These are phyloP conservation scores for Fusarium abutilonis DNA, from an alignment of 2,329 filamentous ascomycete species.

Conservation along the genomic window DNA sequence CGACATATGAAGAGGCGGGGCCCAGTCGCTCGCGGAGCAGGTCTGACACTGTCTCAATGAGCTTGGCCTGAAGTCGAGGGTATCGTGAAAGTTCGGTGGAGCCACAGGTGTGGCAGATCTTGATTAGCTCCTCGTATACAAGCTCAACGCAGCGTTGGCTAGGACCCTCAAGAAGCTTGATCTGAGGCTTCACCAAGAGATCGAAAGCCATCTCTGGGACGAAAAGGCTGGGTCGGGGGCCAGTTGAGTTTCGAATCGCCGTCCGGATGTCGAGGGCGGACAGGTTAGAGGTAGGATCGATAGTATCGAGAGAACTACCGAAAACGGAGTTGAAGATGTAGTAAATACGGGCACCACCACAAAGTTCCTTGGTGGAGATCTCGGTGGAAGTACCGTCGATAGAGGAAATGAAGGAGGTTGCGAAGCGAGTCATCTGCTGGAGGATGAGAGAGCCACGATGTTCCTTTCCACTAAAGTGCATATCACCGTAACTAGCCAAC, in stretches of 20 bases:
- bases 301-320: conserved; percentile 93
- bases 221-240: conserved; percentile 92
- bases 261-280: conserved; percentile 95
- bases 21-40: conserved; percentile 91
- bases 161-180: conserved; percentile 93
- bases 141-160: conserved; percentile 97
- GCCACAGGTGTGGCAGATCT: conserved; percentile 98
- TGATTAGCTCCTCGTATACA: conserved; percentile 98
- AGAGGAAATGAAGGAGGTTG: conserved; percentile 96
- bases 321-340: conserved; percentile 99
- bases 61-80: conserved; percentile 91
- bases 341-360: conserved; percentile 93
- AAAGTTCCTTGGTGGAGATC: conserved; percentile 98
- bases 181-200: conserved; percentile 96
- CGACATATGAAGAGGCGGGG: conserved; percentile 88
- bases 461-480: conserved; percentile 96
- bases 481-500: conserved; percentile 95
- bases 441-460: conserved; percentile 94
- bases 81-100: conserved; percentile 93
- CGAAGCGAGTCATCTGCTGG: conserved; percentile 98
- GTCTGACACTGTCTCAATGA: conserved; percentile 98
- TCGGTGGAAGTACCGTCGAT: conserved; percentile 99
- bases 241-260: conserved; percentile 97
- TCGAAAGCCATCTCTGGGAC: conserved; percentile 98
- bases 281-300: conserved; percentile 95